Percentiles rank a stretch among this genome's conserved stretches.
These are phyloP conservation scores for Colletotrichum sp. DNA, from an alignment of 2,329 filamentous ascomycete genomes.

Conservation along the genomic window DNA sequence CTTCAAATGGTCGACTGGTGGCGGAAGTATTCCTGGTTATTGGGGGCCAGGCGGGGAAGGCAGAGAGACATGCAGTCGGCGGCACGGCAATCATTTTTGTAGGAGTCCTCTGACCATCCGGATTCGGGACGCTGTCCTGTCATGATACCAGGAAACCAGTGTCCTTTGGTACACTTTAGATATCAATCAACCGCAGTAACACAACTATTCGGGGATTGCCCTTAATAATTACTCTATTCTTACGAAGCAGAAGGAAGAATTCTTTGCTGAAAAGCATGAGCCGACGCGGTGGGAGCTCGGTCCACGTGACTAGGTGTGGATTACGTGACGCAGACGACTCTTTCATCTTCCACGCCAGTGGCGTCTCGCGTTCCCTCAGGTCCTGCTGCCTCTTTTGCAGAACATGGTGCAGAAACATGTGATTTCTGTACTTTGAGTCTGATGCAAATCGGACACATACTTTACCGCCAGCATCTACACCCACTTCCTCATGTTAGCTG, in stretches of 20 bases:
- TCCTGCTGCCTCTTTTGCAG: background rate
- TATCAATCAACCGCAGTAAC: background rate
- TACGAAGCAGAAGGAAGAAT: background rate
- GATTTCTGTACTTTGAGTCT: background rate
- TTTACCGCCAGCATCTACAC: background rate
- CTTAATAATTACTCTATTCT: background rate
- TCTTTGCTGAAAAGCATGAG: background rate
- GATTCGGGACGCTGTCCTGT: background rate
- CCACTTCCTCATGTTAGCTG: background rate
- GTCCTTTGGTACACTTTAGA: background rate
- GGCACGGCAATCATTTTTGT: background rate
- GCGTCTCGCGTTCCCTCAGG: background rate
- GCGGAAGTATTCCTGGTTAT: background rate
- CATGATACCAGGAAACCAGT: constrained; percentile 4
- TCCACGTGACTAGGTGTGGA: constrained; percentile 42
- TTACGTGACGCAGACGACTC: constrained; percentile 32
- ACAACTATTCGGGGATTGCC: background rate
- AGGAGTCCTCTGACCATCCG: background rate
- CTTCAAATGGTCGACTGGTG: background rate
- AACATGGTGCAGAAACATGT: background rate
- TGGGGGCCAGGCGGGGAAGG: background rate
- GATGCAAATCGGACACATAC: background rate
- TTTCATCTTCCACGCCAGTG: background rate
- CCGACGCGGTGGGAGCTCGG: background rate
- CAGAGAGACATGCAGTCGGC: constrained; percentile 7